These are phyloP conservation scores for Stagonosporopsis rhizophila DNA, from an alignment of 2,329 filamentous ascomycete genomes.

Conservation along the genomic window DNA sequence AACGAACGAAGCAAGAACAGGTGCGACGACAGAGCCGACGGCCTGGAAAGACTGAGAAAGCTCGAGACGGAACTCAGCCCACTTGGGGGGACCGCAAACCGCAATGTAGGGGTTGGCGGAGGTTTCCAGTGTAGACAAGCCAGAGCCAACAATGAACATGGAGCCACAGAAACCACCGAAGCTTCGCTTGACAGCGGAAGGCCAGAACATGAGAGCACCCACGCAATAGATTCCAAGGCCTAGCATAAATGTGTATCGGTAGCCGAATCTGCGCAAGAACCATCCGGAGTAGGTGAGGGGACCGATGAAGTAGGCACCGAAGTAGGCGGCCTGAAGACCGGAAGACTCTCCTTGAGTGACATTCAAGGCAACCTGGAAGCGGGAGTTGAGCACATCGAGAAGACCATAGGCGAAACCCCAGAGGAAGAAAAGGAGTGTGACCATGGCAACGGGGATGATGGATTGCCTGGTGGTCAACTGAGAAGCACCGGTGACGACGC, in stretches of 20 bases:
- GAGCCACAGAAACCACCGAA: conserved; percentile 77
- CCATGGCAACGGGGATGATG: conserved; percentile 57
- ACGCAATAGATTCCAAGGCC: conserved; percentile 73
- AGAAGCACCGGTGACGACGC: conserved; percentile 45
- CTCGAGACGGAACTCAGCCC: conserved; percentile 79
- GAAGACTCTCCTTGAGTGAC: conserved; percentile 63
- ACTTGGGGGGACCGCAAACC: conserved; percentile 75
- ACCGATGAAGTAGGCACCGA: conserved; percentile 65
- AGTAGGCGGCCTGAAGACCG: conserved; percentile 70
- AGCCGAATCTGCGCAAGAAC: conserved; percentile 76
- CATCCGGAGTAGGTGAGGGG: conserved; percentile 62
- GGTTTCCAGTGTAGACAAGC: conserved; percentile 76
- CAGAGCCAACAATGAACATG: conserved; percentile 76
- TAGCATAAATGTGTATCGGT: conserved; percentile 80
- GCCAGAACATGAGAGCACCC: conserved; percentile 83
- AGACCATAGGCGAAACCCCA: conserved; percentile 60
- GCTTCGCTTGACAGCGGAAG: conserved; percentile 73
- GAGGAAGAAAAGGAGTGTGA: conserved; percentile 59
- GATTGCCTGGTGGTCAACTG: conserved; percentile 54
- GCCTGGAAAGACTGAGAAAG: conserved; percentile 80
- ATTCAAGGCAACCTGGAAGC: conserved; percentile 53
- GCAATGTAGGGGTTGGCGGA: conserved; percentile 79
- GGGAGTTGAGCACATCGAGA: conserved; percentile 55
- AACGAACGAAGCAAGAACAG: conserved; percentile 74
- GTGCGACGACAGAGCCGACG: conserved; percentile 75